phyloP scores from a whole-genome alignment of 768 basidiomycete species.

The Gymnopilus junonius region DNA sequence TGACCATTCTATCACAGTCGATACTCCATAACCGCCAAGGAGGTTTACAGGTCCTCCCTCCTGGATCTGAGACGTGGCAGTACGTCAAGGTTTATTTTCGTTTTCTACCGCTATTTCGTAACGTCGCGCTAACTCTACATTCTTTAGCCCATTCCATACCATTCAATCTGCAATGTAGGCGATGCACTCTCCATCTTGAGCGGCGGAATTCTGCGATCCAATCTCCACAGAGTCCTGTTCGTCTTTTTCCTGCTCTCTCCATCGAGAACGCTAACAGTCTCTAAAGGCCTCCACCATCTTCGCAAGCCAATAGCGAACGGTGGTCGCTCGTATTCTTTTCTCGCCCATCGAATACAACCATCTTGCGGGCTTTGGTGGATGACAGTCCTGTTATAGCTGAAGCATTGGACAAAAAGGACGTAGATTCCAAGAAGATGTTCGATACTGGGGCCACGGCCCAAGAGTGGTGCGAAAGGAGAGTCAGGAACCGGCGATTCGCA shows the following conservation, averaged over 20 bases:
- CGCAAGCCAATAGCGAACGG: constrained; percentile 54
- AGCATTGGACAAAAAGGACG: constrained; percentile 41
- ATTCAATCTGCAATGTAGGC: constrained; percentile 65
- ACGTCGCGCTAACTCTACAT: neutral
- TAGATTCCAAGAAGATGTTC: constrained; percentile 29
- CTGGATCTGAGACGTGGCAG: constrained; percentile 65
- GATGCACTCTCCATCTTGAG: constrained; percentile 67
- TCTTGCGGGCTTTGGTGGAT: constrained; percentile 54
- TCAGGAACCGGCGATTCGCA: constrained; percentile 49
- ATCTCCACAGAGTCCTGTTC: constrained; percentile 65
- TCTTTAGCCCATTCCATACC: constrained; percentile 52
- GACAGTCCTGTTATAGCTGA: constrained; percentile 54
- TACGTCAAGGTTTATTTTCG: constrained; percentile 56
- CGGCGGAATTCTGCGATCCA: constrained; percentile 66
- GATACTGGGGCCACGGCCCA: constrained; percentile 39
- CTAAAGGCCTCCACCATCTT: constrained; percentile 58
- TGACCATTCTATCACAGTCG: constrained; percentile 43
- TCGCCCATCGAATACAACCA: constrained; percentile 57
- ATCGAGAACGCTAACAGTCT: neutral
- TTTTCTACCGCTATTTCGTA: neutral
- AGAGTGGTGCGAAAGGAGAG: constrained; percentile 49
- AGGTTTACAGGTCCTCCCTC: constrained; percentile 70
- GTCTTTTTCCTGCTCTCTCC: constrained; percentile 14
- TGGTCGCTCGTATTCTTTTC: constrained; percentile 77
- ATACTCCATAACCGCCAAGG: constrained; percentile 74